Percentiles rank a stretch among this genome's conserved stretches.
Conservation (phyloP, 108 stramenopile species). For the Stephanodiscus minutulus region DNA sequence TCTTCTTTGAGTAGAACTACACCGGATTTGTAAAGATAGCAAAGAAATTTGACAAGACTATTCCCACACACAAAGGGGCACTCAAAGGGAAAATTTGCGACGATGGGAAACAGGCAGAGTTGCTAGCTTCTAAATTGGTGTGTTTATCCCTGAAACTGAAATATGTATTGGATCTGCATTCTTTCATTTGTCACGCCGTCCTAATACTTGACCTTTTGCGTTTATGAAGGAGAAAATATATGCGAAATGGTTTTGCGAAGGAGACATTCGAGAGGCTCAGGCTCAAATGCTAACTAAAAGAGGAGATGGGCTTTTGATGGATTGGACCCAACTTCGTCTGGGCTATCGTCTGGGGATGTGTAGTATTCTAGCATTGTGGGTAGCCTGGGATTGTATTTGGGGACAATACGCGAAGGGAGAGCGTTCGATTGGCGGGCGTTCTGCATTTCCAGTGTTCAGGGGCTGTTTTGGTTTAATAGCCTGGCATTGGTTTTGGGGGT, state of each 20-base stretch:
- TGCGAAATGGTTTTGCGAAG: slow-evolving; percentile 89
- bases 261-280: slow-evolving; percentile 80
- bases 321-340: slow-evolving; percentile 89
- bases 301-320: slow-evolving; percentile 90
- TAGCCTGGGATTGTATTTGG: slow-evolving; percentile 94
- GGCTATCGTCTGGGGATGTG: slow-evolving; percentile 94
- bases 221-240: slow-evolving; percentile 56
- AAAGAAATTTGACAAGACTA: slow-evolving; percentile 90
- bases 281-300: slow-evolving; percentile 88
- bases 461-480: slow-evolving; percentile 87
- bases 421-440: slow-evolving; percentile 77
- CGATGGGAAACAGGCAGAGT: slow-evolving; percentile 69
- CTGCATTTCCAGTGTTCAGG: slow-evolving; percentile 91
- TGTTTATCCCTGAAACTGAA: not conserved
- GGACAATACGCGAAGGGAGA: slow-evolving; percentile 63
- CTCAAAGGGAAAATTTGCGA: slow-evolving; percentile 68
- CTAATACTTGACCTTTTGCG: not conserved
- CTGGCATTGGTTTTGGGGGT: slow-evolving; percentile 94
- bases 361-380: slow-evolving; percentile 86
- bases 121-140: slow-evolving; percentile 41
- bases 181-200: not conserved
- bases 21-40: slow-evolving; percentile 93
- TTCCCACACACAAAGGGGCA: slow-evolving; percentile 63
- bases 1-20: slow-evolving; percentile 58
- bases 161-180: slow-evolving; percentile 1